Evolutionary conservation across 2,329 filamentous ascomycete species (phyloP), one percentile per base, ranked within the genome.

Genomic region (Blastomyces gilchristii): DNA sequence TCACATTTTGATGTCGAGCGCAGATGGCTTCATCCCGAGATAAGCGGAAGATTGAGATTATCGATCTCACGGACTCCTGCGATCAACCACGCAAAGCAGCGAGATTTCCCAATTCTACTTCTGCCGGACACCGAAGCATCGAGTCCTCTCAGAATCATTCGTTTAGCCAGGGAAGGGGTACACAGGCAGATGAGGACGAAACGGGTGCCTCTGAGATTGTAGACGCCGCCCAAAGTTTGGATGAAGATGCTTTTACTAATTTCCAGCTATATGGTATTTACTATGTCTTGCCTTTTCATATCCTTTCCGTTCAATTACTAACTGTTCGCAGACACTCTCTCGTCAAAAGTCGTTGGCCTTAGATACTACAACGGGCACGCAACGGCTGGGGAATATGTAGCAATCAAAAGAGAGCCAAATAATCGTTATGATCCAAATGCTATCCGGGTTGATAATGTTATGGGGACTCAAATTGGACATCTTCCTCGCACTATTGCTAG

Each of bases 381-480:
- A 16, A 85, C 81, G 8, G 68, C 78, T 1, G 85, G 86, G 31
- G 87, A 90, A 71, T 78, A 82, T 61, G 85, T 90, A 2, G 73
- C 86, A 57, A 77, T 87, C 62, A 78, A 77, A 45, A 79, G 89
- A 70, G 87, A 93, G 70, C 86, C 88, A 1, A 70, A 74, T 1
- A 93, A 93, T 69, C 78, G 76, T 67, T 89, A 88, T 70, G 89
- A 94, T 71, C 66, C 68, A 6, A 94, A 94, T 75, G 90, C 90
- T 0, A 90, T 95, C 63, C 83, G 85, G 5, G 84, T 95, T 1
- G 82, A 89, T 69, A 95, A 94, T 72, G 89, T 92, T 16, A 82
- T 88, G 70, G 83, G 85, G 18, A 73, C 75, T 8, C 90, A 95
- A 69, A 89, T 96, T 68, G 91, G 91, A 0, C 90, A 96, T 74